A percentile compares a stretch with the other conserved stretches of the same genome.
Conservation (phyloP, 1,284 basidiomycete genomes). For the Golubevia sp. region DNA sequence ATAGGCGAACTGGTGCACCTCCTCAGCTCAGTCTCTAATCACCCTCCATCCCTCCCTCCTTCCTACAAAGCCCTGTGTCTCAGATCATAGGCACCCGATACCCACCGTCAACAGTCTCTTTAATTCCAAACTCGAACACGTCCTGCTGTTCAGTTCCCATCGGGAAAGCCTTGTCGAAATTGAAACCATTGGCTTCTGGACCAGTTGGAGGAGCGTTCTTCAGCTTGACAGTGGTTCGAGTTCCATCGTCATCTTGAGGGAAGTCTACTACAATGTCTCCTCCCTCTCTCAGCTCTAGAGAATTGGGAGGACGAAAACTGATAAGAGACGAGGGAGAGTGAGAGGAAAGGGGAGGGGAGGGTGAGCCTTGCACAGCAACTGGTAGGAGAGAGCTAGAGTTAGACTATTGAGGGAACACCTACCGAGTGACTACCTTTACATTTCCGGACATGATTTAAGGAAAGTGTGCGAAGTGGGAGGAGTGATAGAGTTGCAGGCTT, state of each 20-base stretch:
- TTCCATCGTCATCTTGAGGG: constrained; percentile 68
- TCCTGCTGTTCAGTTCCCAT: constrained; percentile 89
- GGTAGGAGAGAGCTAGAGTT: too few species aligned
- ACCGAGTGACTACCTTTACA: too few species aligned
- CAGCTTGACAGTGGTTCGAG: constrained; percentile 75
- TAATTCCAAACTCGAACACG: constrained; percentile 98
- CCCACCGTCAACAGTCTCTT: constrained; percentile 69
- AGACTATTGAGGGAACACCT: too few species aligned
- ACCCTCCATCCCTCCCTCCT: too few species aligned
- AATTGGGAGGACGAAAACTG: constrained; percentile 93
- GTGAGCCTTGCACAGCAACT: not conserved
- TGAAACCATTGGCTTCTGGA: constrained; percentile 79
- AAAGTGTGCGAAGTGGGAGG: too few species aligned
- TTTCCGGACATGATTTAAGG: too few species aligned
- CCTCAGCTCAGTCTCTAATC: too few species aligned
- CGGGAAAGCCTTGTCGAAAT: constrained; percentile 94
- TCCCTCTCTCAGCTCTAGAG: constrained; percentile 83
- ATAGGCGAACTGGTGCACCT: constrained; percentile 1
- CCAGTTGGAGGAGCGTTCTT: constrained; percentile 50
- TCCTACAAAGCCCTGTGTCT: not conserved
- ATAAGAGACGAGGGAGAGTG: not conserved
- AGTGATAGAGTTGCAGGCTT: too few species aligned
- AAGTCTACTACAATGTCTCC: constrained; percentile 91
- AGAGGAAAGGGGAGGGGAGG: not conserved
- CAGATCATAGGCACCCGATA: too few species aligned